A percentile compares a stretch with the other conserved stretches of the same genome.
Conservation (phyloP, 1,284 basidiomycete genomes). For the Cryptococcus hybrid region DNA sequence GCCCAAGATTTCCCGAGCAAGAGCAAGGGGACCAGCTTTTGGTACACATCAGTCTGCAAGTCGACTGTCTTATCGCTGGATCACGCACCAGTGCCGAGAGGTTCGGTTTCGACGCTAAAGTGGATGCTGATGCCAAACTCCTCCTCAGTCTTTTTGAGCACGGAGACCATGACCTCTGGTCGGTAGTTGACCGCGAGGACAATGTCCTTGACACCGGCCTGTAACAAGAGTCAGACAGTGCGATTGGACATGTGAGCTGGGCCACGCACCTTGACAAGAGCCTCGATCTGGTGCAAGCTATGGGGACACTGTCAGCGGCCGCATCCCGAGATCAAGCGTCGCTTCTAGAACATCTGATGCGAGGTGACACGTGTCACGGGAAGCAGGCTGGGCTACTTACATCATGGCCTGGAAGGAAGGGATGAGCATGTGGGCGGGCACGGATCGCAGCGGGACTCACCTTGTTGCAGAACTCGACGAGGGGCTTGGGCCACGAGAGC, state of each 20-base stretch:
- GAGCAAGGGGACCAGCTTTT: conserved; percentile 55
- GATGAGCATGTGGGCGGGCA: background rate
- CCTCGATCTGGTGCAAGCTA: conserved; percentile 57
- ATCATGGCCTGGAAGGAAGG: conserved; percentile 43
- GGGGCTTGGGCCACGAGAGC: conserved; percentile 55
- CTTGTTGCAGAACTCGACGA: conserved; percentile 57
- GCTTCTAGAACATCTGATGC: background rate
- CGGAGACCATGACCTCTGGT: conserved; percentile 57
- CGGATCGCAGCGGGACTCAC: conserved; percentile 25
- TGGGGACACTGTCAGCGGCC: background rate
- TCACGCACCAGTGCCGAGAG: conserved; percentile 54
- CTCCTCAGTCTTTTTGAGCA: conserved; percentile 56
- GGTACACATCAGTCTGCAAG: background rate
- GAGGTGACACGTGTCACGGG: conserved; percentile 2
- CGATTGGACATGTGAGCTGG: background rate
- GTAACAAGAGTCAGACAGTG: background rate
- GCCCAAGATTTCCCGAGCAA: conserved; percentile 55
- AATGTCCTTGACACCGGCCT: conserved; percentile 57
- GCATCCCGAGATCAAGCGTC: background rate
- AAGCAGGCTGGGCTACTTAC: conserved; percentile 25
- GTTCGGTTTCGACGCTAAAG: conserved; percentile 57
- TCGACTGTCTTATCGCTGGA: background rate
- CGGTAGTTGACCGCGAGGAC: conserved; percentile 58
- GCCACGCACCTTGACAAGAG: conserved; percentile 53
- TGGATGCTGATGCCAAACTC: conserved; percentile 57